Conservation (phyloP, 2,329 filamentous ascomycete species). For the Colletotrichum simmondsii region DNA sequence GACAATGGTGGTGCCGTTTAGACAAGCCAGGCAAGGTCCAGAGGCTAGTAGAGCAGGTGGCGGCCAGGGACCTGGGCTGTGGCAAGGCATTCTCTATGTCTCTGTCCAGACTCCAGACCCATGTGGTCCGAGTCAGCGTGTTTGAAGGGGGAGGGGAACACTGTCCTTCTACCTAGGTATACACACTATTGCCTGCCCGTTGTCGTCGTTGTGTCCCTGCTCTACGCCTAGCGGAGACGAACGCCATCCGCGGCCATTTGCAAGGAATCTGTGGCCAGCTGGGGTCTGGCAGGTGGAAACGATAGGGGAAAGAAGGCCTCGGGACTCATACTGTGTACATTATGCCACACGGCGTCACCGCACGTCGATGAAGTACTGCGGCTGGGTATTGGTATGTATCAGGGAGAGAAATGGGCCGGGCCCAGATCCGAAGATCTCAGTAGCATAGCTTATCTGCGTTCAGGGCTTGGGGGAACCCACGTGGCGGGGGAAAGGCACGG, state of each 20-base stretch:
- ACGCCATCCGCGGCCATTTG: background rate
- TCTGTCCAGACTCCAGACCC: background rate
- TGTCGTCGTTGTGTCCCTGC: background rate
- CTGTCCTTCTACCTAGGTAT: background rate
- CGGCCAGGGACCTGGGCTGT: constrained; percentile 2
- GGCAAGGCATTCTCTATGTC: background rate
- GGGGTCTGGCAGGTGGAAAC: background rate
- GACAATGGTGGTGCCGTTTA: background rate
- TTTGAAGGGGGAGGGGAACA: constrained; percentile 11
- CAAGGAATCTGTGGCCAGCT: constrained; percentile 13
- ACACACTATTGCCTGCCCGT: background rate
- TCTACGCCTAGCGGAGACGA: constrained; percentile 1
- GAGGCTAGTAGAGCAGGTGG: background rate
- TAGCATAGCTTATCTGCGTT: constrained; percentile 30
- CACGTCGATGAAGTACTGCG: background rate
- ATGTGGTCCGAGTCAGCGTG: constrained; percentile 25
- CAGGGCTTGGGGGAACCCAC: constrained; percentile 13
- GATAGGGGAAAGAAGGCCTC: background rate
- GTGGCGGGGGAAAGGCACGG: constrained; percentile 27
- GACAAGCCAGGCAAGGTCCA: background rate
- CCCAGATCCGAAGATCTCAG: constrained; percentile 28
- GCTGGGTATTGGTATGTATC: constrained; percentile 6
- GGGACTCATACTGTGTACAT: background rate
- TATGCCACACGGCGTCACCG: background rate
- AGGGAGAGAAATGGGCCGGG: constrained; percentile 5